These are phyloP conservation scores for Trifolium pratense DNA, from an alignment of 306 rosid genomes.

Conservation along the genomic window DNA sequence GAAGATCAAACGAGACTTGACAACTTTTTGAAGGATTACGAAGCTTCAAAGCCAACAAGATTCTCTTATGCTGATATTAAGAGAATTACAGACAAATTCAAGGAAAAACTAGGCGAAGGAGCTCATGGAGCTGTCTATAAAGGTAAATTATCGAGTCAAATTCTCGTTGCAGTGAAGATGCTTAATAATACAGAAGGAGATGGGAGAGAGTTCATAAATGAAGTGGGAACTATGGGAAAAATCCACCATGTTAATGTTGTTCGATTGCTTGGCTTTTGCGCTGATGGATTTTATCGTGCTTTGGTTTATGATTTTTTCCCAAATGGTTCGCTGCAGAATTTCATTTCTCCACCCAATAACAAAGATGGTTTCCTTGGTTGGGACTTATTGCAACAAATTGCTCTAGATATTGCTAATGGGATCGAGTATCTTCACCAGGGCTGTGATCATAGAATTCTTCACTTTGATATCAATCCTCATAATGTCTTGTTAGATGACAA, in stretches of 20 bases:
- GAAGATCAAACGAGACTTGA: constrained; percentile 11
- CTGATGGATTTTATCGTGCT: not conserved
- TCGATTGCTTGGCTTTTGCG: not conserved
- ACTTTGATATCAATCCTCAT: not conserved
- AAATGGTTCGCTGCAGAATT: not conserved
- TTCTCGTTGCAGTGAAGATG: not conserved
- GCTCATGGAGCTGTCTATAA: not conserved
- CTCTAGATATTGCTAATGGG: not conserved
- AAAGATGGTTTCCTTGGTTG: not conserved
- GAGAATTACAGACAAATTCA: not conserved
- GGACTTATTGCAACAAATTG: not conserved
- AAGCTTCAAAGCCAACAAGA: not conserved
- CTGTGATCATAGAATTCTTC: not conserved
- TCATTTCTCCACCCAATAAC: not conserved
- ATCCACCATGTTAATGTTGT: not conserved
- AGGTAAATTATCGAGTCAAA: not conserved
- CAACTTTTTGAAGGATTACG: not conserved
- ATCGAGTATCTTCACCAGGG: not conserved
- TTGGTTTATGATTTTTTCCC: not conserved
- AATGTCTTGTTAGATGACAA: not conserved
- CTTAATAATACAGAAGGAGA: constrained; percentile 3
- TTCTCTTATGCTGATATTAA: constrained; percentile 1
- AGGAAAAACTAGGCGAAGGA: not conserved
- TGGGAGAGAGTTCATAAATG: constrained; percentile 2
- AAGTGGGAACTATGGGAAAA: constrained; percentile 9